Base-by-base conservation (phyloP, 208 protist species). In the Acanthamoeba divionensis region DNA sequence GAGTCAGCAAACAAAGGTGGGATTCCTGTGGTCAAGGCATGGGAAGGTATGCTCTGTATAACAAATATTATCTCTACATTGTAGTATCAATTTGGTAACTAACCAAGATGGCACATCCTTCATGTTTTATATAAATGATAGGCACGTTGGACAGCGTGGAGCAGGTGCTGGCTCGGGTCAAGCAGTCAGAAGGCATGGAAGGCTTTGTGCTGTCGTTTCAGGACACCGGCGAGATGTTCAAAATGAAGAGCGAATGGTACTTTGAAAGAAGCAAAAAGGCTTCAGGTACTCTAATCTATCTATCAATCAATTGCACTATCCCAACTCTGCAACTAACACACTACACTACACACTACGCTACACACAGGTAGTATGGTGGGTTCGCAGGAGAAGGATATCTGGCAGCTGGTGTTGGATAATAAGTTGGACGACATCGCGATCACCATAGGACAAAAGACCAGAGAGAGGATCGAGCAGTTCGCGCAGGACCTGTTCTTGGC, bases 161-260 rank as follows among this genome's bases (percentile, higher is more conserved):
- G 29, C 21, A 18, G 50, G 41, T 83, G 44, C 44, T 83, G 8
- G 13, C 57, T 36, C 44, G 48, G 13, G 73, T 83, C 18, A 83
- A 83, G 50, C 44, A 83, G 73, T 13, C 48, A 5, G 73, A 83
- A 31, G 73, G 73, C 0, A 13, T 83, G 13, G 73, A 83, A 54
- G 73, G 73, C n/a, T 83, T 63, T 54, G 73, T 83, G 0, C 73
- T 83, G 41, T 31, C 63, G 48, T 83, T 83, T 36, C 73, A 83
- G 50, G 73, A 83, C 50, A 83, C 57, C 47, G 73, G 73, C 50
- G 73, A 83, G 73, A 83, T 83, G 73, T 83, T 45, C 47, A 83
- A 83, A 54, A 83, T 83, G 48, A 83, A 83, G 73, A 83, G 73
- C 50, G 73, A 83, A 36, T 83, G 73, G 73, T 83, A 83, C 47